These are phyloP conservation scores for Trifolium pratense DNA, from an alignment of 306 rosid species.

Conservation along the genomic window DNA sequence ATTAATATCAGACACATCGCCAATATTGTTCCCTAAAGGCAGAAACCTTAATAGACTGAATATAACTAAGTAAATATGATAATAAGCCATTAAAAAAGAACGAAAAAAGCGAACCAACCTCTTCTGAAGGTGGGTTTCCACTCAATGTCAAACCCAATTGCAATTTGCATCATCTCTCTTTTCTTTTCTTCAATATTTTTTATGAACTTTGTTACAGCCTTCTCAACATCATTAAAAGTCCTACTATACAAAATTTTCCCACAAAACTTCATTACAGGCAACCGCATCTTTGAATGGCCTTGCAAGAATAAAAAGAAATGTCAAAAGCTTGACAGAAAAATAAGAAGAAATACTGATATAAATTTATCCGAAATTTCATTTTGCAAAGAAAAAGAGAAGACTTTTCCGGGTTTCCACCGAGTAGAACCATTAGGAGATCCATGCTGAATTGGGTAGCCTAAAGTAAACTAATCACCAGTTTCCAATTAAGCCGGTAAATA, in stretches of 20 bases:
- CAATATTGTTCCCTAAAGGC: background rate
- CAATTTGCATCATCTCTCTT: conserved; percentile 46
- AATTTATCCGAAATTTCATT: background rate
- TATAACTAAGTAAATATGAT: conserved; percentile 9
- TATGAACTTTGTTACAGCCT: conserved; percentile 54
- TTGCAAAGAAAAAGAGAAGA: background rate
- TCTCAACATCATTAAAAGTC: conserved; percentile 63
- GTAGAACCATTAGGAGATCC: conserved; percentile 13
- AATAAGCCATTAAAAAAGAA: conserved; percentile 1
- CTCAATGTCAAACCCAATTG: conserved; percentile 79
- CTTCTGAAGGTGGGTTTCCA: conserved; percentile 77
- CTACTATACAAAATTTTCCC: conserved; percentile 74
- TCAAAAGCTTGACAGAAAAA: conserved; percentile 16
- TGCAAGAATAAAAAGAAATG: conserved; percentile 13
- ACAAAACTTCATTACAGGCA: conserved; percentile 68
- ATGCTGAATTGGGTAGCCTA: background rate
- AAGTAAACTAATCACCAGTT: background rate
- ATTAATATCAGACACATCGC: background rate
- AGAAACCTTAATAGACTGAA: background rate
- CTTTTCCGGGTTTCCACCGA: background rate
- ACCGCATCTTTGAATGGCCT: conserved; percentile 54
- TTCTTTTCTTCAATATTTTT: conserved; percentile 46
- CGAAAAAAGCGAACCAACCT: conserved; percentile 51
- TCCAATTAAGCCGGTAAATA: conserved; percentile 9
- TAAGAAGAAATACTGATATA: background rate